Evolutionary conservation across 176 grass and related monocot genomes (phyloP), one percentile per base, ranked within the genome.

Genomic region (Aegilops umbellulata): DNA sequence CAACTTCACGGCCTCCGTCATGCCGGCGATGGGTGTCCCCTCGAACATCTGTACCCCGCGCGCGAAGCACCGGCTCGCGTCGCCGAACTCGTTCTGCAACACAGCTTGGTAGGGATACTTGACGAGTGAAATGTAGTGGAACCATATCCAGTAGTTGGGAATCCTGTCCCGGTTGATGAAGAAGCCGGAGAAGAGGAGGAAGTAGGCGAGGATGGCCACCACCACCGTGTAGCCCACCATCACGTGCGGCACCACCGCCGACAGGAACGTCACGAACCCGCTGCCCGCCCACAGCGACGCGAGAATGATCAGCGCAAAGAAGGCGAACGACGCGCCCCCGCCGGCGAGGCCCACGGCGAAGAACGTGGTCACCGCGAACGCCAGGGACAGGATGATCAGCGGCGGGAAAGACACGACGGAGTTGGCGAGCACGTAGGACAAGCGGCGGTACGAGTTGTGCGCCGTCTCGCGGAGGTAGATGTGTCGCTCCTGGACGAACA

Each of bases 181-280:
- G 87, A 95, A 98, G 3, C 95, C 95, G 1, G 86, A 91, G 81
- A 95, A 98, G 6, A 98, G 63, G 0, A 98, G 66, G 89, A 95
- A 98, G 88, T 98, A 98, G 32, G 95, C 95, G 2, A 98, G 87
- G 26, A 98, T 92, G 58, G 95, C 91, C 4, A 98, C 91, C 1
- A 92, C 93, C 26, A 95, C 88, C 19, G 93, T 98, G 87, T 98
- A 98, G 0, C 95, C 95, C 0, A 98, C 75, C 93, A 98, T 98
- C 5, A 98, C 93, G 77, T 98, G 91, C 71, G 93, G 87, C 31
- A 98, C 95, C 24, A 98, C 89, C 5, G 87, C 91, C 6, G 95
- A 98, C 22, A 98, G 90, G 91, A 98, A 98, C 0, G 95, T 95
- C 22, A 98, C 95, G 84, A 98, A 95, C 38, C 95, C 95, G 19